Percentiles rank a stretch among this genome's conserved stretches.
Conservation (phyloP, 2,329 filamentous ascomycete species). For the Pleoardoris graminearum region DNA sequence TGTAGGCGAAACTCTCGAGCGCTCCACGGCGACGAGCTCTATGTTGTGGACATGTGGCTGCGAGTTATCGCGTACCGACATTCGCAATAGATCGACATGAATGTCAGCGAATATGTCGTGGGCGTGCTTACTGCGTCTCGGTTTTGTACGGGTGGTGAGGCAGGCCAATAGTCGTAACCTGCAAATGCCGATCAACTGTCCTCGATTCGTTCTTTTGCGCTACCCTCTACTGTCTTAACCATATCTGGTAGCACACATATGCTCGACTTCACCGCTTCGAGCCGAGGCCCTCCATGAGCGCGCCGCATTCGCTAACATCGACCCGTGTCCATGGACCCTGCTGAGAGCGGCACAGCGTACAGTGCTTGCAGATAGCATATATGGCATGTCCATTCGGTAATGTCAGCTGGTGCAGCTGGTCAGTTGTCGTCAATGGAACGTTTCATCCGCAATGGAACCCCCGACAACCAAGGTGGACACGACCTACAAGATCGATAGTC, state of each 20-base stretch:
- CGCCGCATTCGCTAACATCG: slow-evolving; percentile 9
- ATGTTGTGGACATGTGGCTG: background rate
- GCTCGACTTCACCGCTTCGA: slow-evolving; percentile 6
- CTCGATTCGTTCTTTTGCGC: background rate
- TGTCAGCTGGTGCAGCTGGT: slow-evolving; percentile 8
- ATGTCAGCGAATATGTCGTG: background rate
- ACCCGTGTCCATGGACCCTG: background rate
- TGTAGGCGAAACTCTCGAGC: too few relatives aligned
- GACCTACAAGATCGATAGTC: slow-evolving; percentile 15
- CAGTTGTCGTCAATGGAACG: slow-evolving; percentile 12
- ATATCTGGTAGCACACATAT: slow-evolving; percentile 2
- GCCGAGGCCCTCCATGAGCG: background rate
- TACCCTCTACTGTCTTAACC: slow-evolving; percentile 7
- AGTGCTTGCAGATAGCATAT: slow-evolving; percentile 11
- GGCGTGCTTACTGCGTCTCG: slow-evolving; percentile 9
- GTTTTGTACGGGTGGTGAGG: background rate
- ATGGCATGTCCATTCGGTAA: slow-evolving; percentile 3
- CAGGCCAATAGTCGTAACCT: background rate
- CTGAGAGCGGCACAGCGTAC: slow-evolving; percentile 7
- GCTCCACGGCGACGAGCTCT: too few relatives aligned
- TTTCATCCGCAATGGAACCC: slow-evolving; percentile 9
- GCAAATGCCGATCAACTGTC: background rate
- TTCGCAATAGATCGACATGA: background rate
- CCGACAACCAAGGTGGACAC: slow-evolving; percentile 14
- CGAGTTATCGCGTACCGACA: background rate